These are phyloP conservation scores for Saturnispora quitensis DNA, from an alignment of 805 yeast species.

Conservation along the genomic window DNA sequence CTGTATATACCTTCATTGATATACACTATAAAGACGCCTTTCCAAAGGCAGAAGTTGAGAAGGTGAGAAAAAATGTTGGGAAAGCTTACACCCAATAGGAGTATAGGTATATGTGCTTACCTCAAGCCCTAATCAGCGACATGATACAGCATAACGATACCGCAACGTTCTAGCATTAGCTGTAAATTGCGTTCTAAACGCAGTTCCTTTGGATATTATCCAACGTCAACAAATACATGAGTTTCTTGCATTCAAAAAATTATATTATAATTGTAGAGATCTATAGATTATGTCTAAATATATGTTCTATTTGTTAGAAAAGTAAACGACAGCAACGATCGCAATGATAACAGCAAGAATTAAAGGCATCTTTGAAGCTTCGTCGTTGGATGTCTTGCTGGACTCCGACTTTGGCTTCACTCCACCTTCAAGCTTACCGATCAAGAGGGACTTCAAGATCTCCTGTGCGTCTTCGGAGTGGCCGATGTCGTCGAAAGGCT, in stretches of 20 bases:
- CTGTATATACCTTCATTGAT: slow-evolving; percentile 21
- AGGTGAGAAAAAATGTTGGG: neutral
- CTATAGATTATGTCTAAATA: neutral
- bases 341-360: slow-evolving; percentile 29
- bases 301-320: slow-evolving; percentile 17
- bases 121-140: too few relatives aligned
- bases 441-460: slow-evolving; percentile 51
- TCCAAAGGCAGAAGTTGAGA: neutral
- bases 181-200: too few relatives aligned
- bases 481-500: slow-evolving; percentile 79
- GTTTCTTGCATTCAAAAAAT: too few relatives aligned
- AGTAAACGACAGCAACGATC: slow-evolving; percentile 37
- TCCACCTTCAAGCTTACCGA: slow-evolving; percentile 72
- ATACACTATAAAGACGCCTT: neutral
- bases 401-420: slow-evolving; percentile 23
- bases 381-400: slow-evolving; percentile 15
- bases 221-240: too few relatives aligned
- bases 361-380: slow-evolving; percentile 24
- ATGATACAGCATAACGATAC: too few relatives aligned
- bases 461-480: slow-evolving; percentile 95
- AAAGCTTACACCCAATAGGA: neutral
- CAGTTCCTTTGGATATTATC: too few relatives aligned
- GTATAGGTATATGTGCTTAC: neutral
- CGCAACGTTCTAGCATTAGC: too few relatives aligned
- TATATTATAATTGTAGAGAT: neutral